These are phyloP conservation scores for Camellia japonica DNA, from an alignment of 148 eudicot species.

Conservation along the genomic window DNA sequence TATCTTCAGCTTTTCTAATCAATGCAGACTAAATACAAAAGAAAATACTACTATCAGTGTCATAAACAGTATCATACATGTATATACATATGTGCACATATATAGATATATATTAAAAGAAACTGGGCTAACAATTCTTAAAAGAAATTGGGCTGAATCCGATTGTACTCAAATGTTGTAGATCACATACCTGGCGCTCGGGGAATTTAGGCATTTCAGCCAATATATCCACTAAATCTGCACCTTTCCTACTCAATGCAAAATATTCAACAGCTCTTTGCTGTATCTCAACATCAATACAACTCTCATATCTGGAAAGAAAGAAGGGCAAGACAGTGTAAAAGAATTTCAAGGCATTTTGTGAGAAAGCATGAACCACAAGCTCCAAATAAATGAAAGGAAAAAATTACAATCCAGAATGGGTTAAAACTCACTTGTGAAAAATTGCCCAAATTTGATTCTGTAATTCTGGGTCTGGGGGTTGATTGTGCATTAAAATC, in stretches of 20 bases:
- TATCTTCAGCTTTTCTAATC: conserved; percentile 89
- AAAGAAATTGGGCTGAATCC: conserved; percentile 10
- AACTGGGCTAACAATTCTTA: no score
- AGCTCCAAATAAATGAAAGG: background rate
- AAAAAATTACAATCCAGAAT: background rate
- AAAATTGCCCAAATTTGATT: conserved; percentile 82
- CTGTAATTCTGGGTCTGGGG: conserved; percentile 80
- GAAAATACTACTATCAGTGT: conserved; percentile 8
- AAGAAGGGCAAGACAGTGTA: conserved; percentile 13
- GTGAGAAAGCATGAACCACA: background rate
- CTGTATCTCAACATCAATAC: conserved; percentile 96
- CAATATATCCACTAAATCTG: conserved; percentile 82
- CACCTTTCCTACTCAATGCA: conserved; percentile 82
- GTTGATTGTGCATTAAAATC: conserved; percentile 92
- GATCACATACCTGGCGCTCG: conserved; percentile 71
- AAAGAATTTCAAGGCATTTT: conserved; percentile 7
- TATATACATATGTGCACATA: background rate
- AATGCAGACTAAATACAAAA: conserved; percentile 66
- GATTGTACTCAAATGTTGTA: background rate
- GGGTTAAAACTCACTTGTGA: conserved; percentile 55
- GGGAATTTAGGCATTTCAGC: conserved; percentile 99
- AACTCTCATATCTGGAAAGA: conserved; percentile 76
- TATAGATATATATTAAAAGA: background rate
- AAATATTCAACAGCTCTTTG: conserved; percentile 95
- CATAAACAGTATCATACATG: background rate